Conservation (phyloP, 768 basidiomycete genomes). For the Sarcomyxa edulis region DNA sequence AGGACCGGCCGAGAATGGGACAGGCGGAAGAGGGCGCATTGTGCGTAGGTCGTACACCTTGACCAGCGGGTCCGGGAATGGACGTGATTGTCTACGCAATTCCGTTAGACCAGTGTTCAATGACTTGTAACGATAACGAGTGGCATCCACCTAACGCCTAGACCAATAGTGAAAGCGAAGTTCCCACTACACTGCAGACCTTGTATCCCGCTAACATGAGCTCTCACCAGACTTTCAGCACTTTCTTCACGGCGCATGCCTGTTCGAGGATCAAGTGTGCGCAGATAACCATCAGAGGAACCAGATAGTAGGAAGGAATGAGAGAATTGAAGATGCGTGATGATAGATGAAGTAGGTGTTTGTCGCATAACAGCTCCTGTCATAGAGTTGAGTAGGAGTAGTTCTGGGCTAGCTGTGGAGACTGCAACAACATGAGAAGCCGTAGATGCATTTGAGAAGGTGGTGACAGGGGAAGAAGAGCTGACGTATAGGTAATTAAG, state of each 20-base stretch:
- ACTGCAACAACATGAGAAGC: constrained; percentile 55
- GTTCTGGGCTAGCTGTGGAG: constrained; percentile 52
- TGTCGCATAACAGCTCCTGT: constrained; percentile 64
- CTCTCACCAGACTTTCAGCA: constrained; percentile 56
- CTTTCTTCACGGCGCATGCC: constrained; percentile 41
- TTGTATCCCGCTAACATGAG: constrained; percentile 78
- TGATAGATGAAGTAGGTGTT: constrained; percentile 46
- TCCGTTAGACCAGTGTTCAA: constrained; percentile 12
- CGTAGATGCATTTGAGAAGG: constrained; percentile 43
- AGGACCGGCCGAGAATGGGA: constrained; percentile 84
- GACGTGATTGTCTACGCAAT: constrained; percentile 68
- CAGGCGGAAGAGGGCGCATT: constrained; percentile 75
- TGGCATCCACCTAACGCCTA: constrained; percentile 63
- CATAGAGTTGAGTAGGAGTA: constrained; percentile 68
- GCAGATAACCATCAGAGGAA: constrained; percentile 67
- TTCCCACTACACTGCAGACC: constrained; percentile 78
- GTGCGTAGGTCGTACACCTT: constrained; percentile 89
- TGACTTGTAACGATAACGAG: not conserved
- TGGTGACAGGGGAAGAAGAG: constrained; percentile 26
- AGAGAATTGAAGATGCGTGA: constrained; percentile 64
- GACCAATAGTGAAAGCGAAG: constrained; percentile 82
- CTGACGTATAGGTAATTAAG: constrained; percentile 10
- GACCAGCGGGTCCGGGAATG: constrained; percentile 86
- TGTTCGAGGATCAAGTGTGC: constrained; percentile 68
- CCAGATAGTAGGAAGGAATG: constrained; percentile 64